Base-by-base conservation (phyloP, 2,329 filamentous ascomycete genomes). In the Colletotrichum sansevieriae region DNA sequence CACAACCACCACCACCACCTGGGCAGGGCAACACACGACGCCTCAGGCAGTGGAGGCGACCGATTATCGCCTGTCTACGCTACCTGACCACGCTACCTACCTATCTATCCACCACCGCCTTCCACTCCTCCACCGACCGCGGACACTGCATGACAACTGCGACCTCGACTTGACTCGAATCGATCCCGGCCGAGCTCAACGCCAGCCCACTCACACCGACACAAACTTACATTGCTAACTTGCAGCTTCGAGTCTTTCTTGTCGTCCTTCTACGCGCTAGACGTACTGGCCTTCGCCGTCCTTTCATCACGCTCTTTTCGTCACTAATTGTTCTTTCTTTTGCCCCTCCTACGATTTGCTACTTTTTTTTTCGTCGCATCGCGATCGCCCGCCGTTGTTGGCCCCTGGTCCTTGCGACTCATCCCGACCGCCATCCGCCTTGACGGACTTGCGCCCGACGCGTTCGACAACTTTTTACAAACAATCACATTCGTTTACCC, bases 181-280 rank as follows among this genome's bases (percentile, higher is more conserved):
- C 41, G 25, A 65, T 55, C 66, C 66, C 43, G 62, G 66, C 63
- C 43, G 51, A 49, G 55, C 62, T 69, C 66, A 66, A 69, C 56
- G 55, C 65, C 65, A 61, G 66, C 62, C 66, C 66, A 66, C 66
- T 69, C 66, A 69, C 66, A 69, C 66, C 66, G 66, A 69, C 66
- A 65, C 49, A 43, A 61, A 56, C 55, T 56, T 54, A 65, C 55
- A 37, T 61, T 51, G 49, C 56, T 49, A 41, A 49, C 62, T 49
- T 60, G 55, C 54, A 69, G 51, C 56, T 69, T 61, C 58, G 44
- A 54, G 33, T 55, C 58, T 56, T 61, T 49, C 5, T 51, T 22
- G 55, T 65, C 63, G 41, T 49, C 25, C 56, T 51, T 51, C n/a
- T 52, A 25, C 37, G 49, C 66, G 62, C 66, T 69, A 69, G 56